Evolutionary conservation across 805 yeast species (phyloP).

Genomic region (Metschnikowia borealis): DNA sequence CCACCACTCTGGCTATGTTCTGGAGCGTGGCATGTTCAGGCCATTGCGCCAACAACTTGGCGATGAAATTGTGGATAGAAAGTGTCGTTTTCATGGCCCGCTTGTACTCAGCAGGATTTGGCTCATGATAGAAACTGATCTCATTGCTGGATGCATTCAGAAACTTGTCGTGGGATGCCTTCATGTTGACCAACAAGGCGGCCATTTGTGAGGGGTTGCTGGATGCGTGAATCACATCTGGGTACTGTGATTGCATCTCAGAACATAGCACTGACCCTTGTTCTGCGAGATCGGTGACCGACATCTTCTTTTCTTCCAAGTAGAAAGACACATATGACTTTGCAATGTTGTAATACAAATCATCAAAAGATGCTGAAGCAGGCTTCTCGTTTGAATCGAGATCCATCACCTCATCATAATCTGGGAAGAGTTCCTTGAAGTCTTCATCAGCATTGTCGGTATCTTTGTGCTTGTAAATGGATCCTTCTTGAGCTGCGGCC

Average conservation of each 20-base stretch:
- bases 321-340: slow-evolving; percentile 45
- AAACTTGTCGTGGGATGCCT: slow-evolving; percentile 18
- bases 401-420: slow-evolving; percentile 64
- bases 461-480: slow-evolving; percentile 63
- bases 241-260: slow-evolving; percentile 9
- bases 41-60: slow-evolving; percentile 61
- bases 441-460: slow-evolving; percentile 75
- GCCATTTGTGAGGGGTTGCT: slow-evolving; percentile 22
- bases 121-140: slow-evolving; percentile 60
- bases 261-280: slow-evolving; percentile 14
- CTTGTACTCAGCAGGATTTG: slow-evolving; percentile 56
- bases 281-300: slow-evolving; percentile 8
- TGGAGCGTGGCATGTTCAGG: slow-evolving; percentile 92
- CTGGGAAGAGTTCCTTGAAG: slow-evolving; percentile 79
- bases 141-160: slow-evolving; percentile 11
- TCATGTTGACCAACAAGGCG: slow-evolving; percentile 19
- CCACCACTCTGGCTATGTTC: slow-evolving; percentile 57
- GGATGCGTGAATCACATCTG: slow-evolving; percentile 12
- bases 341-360: slow-evolving; percentile 47
- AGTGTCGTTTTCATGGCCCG: slow-evolving; percentile 50
- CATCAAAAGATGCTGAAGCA: slow-evolving; percentile 34
- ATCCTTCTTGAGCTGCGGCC: slow-evolving; percentile 53
- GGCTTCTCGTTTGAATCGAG: slow-evolving; percentile 11
- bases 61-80: slow-evolving; percentile 28
- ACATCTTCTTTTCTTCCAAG: slow-evolving; percentile 14